Evolutionary conservation across 495 filamentous ascomycete genomes (phyloP).

Genomic region (Penicillium tannophilum): DNA sequence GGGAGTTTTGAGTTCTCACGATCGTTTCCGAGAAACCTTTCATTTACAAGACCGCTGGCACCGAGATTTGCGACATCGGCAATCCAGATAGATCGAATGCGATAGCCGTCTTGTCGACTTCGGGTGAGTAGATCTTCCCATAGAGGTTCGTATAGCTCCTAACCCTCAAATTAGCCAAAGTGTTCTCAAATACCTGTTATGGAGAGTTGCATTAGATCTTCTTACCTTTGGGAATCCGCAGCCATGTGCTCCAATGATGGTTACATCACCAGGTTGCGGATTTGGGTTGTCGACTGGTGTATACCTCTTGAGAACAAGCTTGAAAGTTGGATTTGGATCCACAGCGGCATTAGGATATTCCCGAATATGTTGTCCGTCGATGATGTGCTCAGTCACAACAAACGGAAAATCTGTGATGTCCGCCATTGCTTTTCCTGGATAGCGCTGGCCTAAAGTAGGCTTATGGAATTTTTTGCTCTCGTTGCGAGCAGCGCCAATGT

Average conservation of each 20-base stretch:
- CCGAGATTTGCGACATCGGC: constrained; percentile 69
- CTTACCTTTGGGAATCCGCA: constrained; percentile 84
- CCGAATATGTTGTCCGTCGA: constrained; percentile 69
- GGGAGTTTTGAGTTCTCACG: constrained; percentile 47
- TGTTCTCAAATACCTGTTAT: not conserved
- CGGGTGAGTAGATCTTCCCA: constrained; percentile 62
- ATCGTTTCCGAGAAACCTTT: constrained; percentile 66
- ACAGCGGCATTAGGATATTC: constrained; percentile 69
- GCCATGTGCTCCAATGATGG: constrained; percentile 81
- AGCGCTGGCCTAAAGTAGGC: not conserved
- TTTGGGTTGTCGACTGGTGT: constrained; percentile 65
- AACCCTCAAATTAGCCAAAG: constrained; percentile 1
- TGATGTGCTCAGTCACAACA: constrained; percentile 59
- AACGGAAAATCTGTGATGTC: constrained; percentile 38
- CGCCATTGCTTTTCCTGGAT: not conserved
- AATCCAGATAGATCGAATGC: constrained; percentile 66
- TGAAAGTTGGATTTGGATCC: constrained; percentile 61
- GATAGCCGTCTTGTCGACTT: constrained; percentile 50
- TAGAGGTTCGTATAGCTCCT: constrained; percentile 82
- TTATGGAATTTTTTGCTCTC: not conserved
- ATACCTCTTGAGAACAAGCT: constrained; percentile 82
- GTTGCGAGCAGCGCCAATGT: not conserved
- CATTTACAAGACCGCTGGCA: constrained; percentile 64
- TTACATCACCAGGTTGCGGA: constrained; percentile 72
- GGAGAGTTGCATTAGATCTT: not conserved